phyloP scores from a whole-genome alignment of 2,329 filamentous ascomycete species.

The Colletotrichum echinochloae region DNA sequence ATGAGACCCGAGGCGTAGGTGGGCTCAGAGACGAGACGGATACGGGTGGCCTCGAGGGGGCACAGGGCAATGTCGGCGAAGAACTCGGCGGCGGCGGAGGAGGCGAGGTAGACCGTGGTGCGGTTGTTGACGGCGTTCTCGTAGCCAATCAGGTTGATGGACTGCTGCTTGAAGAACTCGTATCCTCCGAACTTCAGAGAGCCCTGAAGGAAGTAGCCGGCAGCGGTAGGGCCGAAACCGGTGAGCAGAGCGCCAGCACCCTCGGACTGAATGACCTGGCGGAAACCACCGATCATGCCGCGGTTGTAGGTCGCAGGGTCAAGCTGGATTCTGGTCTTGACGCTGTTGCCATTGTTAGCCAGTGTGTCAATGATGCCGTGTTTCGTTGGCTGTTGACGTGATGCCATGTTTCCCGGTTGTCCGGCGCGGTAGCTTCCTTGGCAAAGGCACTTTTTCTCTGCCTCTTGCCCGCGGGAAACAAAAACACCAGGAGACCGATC shows the following conservation, averaged over 20 bases:
- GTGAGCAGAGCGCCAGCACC: constrained; percentile 88
- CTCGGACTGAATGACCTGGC: constrained; percentile 85
- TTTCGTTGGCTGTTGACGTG: too few species aligned
- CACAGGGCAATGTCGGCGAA: constrained; percentile 86
- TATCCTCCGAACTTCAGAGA: constrained; percentile 95
- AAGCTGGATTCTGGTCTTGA: constrained; percentile 96
- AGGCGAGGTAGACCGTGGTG: constrained; percentile 83
- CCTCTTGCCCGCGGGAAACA: constrained; percentile 3
- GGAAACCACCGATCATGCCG: constrained; percentile 87
- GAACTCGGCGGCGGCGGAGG: constrained; percentile 73
- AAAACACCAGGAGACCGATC: constrained; percentile 6
- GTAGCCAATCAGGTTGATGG: constrained; percentile 82
- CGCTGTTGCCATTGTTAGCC: constrained; percentile 62
- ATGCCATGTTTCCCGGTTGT: background rate
- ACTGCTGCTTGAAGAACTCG: constrained; percentile 96
- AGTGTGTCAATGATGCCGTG: background rate
- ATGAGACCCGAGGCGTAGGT: constrained; percentile 85
- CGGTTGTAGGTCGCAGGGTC: constrained; percentile 90
- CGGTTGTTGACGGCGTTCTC: constrained; percentile 83
- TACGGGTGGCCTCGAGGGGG: constrained; percentile 93
- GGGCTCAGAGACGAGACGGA: constrained; percentile 90
- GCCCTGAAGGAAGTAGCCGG: constrained; percentile 94
- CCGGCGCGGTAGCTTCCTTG: constrained; percentile 10
- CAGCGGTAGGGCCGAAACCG: constrained; percentile 85
- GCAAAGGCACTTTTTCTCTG: constrained; percentile 7